These are phyloP conservation scores for Malania oleifera DNA, from an alignment of 164 flowering plant species.

Conservation along the genomic window DNA sequence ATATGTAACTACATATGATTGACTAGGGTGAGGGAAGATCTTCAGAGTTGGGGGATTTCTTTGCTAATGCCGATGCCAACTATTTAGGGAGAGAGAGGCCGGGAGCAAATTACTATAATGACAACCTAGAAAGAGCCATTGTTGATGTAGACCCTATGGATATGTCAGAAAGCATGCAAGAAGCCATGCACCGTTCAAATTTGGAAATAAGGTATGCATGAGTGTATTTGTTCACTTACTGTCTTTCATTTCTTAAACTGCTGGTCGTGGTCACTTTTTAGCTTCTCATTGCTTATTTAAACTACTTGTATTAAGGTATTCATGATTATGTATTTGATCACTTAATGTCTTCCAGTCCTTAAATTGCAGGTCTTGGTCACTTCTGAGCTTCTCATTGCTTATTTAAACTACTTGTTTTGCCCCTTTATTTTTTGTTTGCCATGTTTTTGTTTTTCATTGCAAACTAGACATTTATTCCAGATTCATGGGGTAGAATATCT, in stretches of 20 bases:
- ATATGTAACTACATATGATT: conserved; percentile 13
- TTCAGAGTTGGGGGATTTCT: conserved; percentile 58
- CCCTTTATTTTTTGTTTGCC: conserved; percentile 1
- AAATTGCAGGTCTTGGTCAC: too few species aligned
- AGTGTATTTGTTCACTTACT: conserved; percentile 25
- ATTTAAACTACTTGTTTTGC: too few species aligned
- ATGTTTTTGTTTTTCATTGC: neutral
- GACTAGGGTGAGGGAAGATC: conserved; percentile 56
- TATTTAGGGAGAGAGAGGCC: conserved; percentile 41
- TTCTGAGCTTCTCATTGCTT: too few species aligned
- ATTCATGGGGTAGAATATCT: too few species aligned
- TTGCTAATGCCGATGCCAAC: conserved; percentile 69
- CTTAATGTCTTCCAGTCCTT: too few species aligned
- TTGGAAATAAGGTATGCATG: conserved; percentile 83
- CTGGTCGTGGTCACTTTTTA: neutral
- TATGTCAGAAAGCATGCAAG: conserved; percentile 93
- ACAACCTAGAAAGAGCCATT: conserved; percentile 23
- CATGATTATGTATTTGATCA: too few species aligned
- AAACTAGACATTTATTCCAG: neutral
- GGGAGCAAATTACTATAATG: conserved; percentile 32
- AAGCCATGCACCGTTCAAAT: conserved; percentile 92
- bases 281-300: neutral
- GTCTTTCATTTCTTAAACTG: neutral
- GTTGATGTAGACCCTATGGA: conserved; percentile 77
- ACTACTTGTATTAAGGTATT: neutral